Evolutionary conservation across 106 monocot species (phyloP).

Genomic region (Dactylorhiza incarnata): DNA sequence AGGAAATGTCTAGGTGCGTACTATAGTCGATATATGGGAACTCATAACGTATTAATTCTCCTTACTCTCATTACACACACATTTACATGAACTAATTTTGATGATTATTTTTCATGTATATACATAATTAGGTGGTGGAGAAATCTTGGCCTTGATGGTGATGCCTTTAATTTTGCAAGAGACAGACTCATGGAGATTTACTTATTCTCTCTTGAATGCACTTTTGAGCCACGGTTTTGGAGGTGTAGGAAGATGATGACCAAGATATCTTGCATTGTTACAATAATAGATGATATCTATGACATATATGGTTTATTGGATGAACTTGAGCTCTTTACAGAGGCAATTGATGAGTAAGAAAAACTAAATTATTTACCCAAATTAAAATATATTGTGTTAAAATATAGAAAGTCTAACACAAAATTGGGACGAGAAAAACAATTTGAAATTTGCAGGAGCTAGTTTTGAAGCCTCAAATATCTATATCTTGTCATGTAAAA

Average conservation of each 20-base stretch:
- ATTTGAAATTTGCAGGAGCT: too few relatives aligned
- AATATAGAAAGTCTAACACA: too few relatives aligned
- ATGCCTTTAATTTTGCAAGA: constrained; percentile 30
- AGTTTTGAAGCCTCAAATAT: too few relatives aligned
- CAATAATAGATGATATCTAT: constrained; percentile 32
- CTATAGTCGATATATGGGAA: background rate
- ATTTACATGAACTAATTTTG: background rate
- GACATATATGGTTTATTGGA: constrained; percentile 37
- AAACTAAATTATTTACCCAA: background rate
- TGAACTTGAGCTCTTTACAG: constrained; percentile 32
- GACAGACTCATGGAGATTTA: constrained; percentile 32
- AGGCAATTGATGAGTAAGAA: constrained; percentile 20
- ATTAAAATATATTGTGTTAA: too few relatives aligned
- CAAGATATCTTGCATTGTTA: constrained; percentile 12
- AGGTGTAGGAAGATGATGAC: constrained; percentile 18
- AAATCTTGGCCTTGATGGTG: constrained; percentile 11
- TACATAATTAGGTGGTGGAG: constrained; percentile 31
- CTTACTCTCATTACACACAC: background rate
- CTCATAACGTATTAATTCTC: too few relatives aligned
- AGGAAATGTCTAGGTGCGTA: constrained; percentile 14
- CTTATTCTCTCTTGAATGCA: constrained; percentile 16
- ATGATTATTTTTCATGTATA: background rate
- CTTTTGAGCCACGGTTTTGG: constrained; percentile 14
- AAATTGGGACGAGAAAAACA: too few relatives aligned
- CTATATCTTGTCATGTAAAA: too few relatives aligned